Base-by-base conservation (phyloP, 495 filamentous ascomycete species). In the Bombardia bombarda region DNA sequence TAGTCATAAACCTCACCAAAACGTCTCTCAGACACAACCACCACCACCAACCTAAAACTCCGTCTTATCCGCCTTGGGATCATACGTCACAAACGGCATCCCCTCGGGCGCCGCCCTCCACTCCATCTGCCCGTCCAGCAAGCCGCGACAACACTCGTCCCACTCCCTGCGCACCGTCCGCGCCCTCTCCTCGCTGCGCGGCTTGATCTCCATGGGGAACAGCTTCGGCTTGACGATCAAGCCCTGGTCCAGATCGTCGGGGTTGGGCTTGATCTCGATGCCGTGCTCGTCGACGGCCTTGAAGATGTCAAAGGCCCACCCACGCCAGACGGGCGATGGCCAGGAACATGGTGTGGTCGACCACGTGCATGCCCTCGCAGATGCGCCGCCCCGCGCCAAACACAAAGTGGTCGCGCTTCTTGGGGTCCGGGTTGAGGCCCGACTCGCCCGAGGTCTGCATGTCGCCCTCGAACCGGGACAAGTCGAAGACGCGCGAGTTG, bases 321-420 rank as follows among this genome's bases (percentile, higher is more conserved):
- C n/a, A 82, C 44, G 1, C 9, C 13, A 73, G 40, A 21, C 68
- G 56, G 0, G 72, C 58, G 3, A 71, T 52, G n/a, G 45, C 58
- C 0, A 77, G 21, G 43, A 63, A 77, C 7, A 80, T 30, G 2
- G 60, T 70, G 2, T 57, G 58, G 30, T 77, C 75, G 0, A 74
- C 75, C 1, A 78, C 43, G 7, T 63, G 46, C 14, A 73, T 21
- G 0, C 77, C 79, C 1, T 72, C 67, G 39, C 78, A 82, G 20
- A 77, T 61, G 0, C 77, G 63, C 4, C 77, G 68, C 0, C 78
- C 78, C 19, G 67, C 74, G 4, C 77, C 77, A 46, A 77, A 82
- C 1, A 51, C 49, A 9, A 66, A 63, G 32, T 59, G 52, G 26
- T 63, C 60, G 1, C 60, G 56, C 32, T 60, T 52, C 5, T 20